Percentiles rank a stretch among this genome's conserved stretches.
phyloP scores from a whole-genome alignment of 139 green algal species.

The Yamagishiella unicocca region DNA sequence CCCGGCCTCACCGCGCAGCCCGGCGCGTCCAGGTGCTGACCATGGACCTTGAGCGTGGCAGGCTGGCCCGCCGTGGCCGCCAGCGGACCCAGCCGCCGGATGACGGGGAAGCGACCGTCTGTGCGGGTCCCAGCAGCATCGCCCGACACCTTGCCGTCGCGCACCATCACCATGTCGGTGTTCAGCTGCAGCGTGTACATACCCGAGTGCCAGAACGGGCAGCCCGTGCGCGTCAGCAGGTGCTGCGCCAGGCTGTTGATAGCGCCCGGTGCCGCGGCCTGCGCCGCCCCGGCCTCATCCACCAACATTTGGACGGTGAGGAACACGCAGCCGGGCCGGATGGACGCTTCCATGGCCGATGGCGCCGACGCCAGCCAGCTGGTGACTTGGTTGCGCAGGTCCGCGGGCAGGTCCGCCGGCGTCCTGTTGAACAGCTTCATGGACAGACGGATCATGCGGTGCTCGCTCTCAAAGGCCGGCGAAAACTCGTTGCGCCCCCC shows the following conservation, averaged over 20 bases:
- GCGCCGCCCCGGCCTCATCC: neutral
- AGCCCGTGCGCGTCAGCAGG: conserved; percentile 51
- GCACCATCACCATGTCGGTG: conserved; percentile 41
- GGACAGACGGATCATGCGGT: conserved; percentile 66
- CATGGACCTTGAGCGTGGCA: conserved; percentile 4
- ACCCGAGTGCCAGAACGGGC: conserved; percentile 63
- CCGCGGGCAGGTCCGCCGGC: conserved; percentile 76
- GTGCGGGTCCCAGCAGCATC: neutral
- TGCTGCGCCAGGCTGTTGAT: conserved; percentile 54
- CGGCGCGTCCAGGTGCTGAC: conserved; percentile 27
- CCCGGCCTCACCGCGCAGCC: conserved; percentile 38
- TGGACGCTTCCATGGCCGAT: conserved; percentile 74
- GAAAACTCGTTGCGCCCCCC: conserved; percentile 47
- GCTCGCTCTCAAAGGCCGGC: conserved; percentile 52
- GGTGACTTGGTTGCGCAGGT: conserved; percentile 70
- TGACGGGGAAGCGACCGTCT: conserved; percentile 18
- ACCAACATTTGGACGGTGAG: conserved; percentile 74
- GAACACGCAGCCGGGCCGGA: conserved; percentile 86
- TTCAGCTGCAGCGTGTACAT: conserved; percentile 69
- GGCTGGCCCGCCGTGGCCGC: neutral
- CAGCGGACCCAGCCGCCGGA: conserved; percentile 32
- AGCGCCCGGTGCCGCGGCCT: conserved; percentile 28
- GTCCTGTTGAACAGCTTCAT: conserved; percentile 89
- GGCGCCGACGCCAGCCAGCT: conserved; percentile 65
- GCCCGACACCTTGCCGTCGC: neutral